Evolutionary conservation across 164 flowering plant species (phyloP).

Genomic region (Liquidambar formosana): DNA sequence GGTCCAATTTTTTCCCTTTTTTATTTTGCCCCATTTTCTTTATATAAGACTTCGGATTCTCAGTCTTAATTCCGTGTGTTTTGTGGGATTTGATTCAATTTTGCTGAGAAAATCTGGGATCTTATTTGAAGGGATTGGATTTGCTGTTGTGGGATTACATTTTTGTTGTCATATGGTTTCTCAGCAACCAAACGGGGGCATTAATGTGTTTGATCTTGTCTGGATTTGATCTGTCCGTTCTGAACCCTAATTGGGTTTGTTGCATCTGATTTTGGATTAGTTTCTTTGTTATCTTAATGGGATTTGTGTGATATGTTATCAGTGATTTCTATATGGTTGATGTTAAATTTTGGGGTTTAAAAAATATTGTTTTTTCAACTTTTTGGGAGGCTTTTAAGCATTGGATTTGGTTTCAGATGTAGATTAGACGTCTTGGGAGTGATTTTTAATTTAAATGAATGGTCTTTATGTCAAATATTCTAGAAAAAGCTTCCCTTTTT

Average conservation of each 20-base stretch:
- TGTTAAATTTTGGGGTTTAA: too few species aligned
- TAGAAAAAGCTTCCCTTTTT: too few species aligned
- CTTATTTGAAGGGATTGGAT: not conserved
- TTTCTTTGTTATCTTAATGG: not conserved
- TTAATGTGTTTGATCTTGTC: not conserved
- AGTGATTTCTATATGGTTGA: not conserved
- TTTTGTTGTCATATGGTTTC: not conserved
- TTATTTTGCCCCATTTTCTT: not conserved
- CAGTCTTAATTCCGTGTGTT: not conserved
- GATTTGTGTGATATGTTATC: not conserved
- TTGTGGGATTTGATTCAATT: not conserved
- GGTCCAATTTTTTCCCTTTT: slow-evolving; percentile 27
- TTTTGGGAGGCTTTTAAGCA: too few species aligned
- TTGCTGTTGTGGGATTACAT: too few species aligned
- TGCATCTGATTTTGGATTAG: not conserved
- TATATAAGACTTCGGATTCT: not conserved
- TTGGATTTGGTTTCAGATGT: too few species aligned
- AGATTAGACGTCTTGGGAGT: not conserved
- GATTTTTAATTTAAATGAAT: not conserved
- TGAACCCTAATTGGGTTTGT: not conserved
- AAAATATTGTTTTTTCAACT: too few species aligned
- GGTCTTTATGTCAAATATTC: not conserved
- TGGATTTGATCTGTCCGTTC: not conserved
- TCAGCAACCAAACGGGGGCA: slow-evolving; percentile 2
- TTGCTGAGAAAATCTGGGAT: not conserved